Evolutionary conservation across 495 filamentous ascomycete genomes (phyloP).

Genomic region (Penicillium cinerascens): DNA sequence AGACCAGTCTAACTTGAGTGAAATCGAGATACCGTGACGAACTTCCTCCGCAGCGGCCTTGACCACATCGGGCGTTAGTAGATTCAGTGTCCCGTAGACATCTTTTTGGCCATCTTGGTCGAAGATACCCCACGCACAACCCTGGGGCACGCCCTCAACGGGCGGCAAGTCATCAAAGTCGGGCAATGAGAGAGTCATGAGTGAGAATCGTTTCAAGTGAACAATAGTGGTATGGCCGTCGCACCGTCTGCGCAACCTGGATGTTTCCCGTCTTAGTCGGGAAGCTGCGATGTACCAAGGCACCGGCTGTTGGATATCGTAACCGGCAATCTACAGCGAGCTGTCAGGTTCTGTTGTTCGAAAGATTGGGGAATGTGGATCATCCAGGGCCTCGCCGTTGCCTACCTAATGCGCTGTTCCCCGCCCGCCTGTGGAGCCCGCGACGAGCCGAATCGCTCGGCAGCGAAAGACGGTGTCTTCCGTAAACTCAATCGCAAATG

Average conservation of each 20-base stretch:
- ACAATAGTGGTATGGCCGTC: neutral
- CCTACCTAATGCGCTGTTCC: conserved; percentile 1
- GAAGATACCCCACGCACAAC: conserved; percentile 64
- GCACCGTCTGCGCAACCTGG: neutral
- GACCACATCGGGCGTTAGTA: conserved; percentile 54
- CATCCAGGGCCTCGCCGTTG: conserved; percentile 4
- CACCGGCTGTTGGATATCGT: neutral
- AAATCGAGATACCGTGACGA: conserved; percentile 52
- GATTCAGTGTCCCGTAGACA: conserved; percentile 54
- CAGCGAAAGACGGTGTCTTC: too few relatives aligned
- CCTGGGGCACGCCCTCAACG: conserved; percentile 58
- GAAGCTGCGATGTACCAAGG: too few relatives aligned
- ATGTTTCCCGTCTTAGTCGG: neutral
- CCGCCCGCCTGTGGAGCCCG: conserved; percentile 5
- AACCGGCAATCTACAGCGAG: too few relatives aligned
- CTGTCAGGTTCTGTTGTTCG: too few relatives aligned
- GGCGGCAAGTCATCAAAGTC: conserved; percentile 57
- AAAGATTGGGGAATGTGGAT: conserved; percentile 7
- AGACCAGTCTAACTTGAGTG: conserved; percentile 51
- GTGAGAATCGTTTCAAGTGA: neutral
- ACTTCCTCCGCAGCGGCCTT: conserved; percentile 50
- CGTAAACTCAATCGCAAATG: too few relatives aligned
- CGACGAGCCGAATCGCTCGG: neutral
- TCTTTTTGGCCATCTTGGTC: conserved; percentile 61
- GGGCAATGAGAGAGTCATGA: conserved; percentile 22